Evolutionary conservation across 2,329 filamentous ascomycete genomes (phyloP).

Genomic region (Sphaerostilbella broomeana): DNA sequence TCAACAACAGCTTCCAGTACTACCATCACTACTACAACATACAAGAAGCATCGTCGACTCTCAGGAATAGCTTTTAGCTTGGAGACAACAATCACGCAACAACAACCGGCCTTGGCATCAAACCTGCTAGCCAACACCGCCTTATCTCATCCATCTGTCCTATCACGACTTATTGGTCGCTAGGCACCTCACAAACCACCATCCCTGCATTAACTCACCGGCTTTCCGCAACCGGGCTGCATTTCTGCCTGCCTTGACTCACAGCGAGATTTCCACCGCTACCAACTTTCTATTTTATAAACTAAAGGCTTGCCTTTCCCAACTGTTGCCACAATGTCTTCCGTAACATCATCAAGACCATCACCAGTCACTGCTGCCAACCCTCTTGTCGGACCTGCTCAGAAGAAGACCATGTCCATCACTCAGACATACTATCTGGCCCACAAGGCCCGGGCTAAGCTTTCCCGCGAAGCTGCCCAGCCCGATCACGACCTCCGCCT

Average conservation of each 20-base stretch:
- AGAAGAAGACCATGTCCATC: conserved; percentile 88
- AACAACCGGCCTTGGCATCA: neutral
- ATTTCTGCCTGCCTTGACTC: conserved; percentile 21
- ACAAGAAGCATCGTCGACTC: no score
- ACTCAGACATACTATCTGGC: conserved; percentile 98
- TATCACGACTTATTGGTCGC: conserved; percentile 18
- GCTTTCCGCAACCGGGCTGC: conserved; percentile 20
- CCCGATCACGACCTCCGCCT: conserved; percentile 91
- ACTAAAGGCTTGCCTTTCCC: neutral
- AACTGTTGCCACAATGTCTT: conserved; percentile 24
- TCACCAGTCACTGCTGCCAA: conserved; percentile 19
- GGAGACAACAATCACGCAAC: neutral
- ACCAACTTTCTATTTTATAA: neutral
- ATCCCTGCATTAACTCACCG: conserved; percentile 27
- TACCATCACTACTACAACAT: neutral
- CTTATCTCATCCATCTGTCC: no score
- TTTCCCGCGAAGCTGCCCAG: conserved; percentile 82
- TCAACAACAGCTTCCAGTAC: conserved; percentile 4
- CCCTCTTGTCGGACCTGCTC: conserved; percentile 28
- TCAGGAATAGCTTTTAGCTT: no score
- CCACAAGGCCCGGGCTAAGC: conserved; percentile 93
- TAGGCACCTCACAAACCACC: conserved; percentile 9
- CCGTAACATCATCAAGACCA: conserved; percentile 22
- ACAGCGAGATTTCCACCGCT: conserved; percentile 13
- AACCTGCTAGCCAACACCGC: no score